Base-by-base conservation (phyloP, 176 grass and related monocot genomes). In the Cymbopogon citratus region DNA sequence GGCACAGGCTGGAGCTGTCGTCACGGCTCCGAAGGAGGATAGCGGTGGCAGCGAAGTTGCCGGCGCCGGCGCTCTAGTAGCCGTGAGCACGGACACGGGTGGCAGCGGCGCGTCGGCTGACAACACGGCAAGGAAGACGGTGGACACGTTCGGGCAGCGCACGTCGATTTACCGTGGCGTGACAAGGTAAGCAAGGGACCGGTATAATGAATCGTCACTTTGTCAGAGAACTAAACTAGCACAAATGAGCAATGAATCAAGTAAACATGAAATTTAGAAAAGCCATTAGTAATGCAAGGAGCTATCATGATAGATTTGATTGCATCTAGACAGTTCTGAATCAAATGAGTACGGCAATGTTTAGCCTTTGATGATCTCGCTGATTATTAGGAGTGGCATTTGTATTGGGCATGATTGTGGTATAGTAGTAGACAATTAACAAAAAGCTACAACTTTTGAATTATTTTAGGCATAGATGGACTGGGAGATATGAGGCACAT, bases 151-250 rank as follows among this genome's bases (percentile, higher is more conserved):
- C 46, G 96, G 96, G 35, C 96, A 99, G 64, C 88, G 96, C 21
- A 99, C 96, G 9, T 99, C 96, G 41, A 99, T 99, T 48, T 99
- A 99, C 81, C 92, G 93, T 0, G 96, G 96, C 1, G 96, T 99
- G 18, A 99, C 96, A 13, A 95, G 92, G 96, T 97, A 60, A 49
- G n/a, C 93, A 65, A 52, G 54, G 56, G 18, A 25, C 26, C 38
- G 72, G 36, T 39, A 7, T 52, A 52, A 4, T 14, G 7, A 77
- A 81, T 49, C 57, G 25, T 75, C 51, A 56, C 51, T 56, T 56
- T 2, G 51, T 56, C 18, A 56, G 19, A 33, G 12, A 52, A 28
- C 67, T 69, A 41, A 69, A 23, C 70, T 39, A 46, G 33, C 39
- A 34, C 45, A 51, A 28, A 54, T 70, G 49, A 40, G 25, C n/a